Evolutionary conservation across 768 basidiomycete species (phyloP).

Genomic region (Agrocybe pediades): DNA sequence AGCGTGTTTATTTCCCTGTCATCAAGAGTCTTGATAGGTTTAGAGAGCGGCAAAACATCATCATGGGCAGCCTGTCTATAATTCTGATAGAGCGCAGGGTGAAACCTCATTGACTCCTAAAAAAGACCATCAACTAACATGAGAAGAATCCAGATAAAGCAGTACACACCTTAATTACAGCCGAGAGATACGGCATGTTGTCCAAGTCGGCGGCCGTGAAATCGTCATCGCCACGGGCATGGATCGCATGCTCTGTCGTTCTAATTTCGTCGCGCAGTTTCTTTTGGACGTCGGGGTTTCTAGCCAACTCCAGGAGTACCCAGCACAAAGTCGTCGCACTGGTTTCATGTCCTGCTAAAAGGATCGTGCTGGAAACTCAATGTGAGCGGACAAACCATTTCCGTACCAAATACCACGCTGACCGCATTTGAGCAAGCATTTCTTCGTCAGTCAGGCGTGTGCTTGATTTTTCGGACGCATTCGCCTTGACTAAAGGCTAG

Average conservation of each 20-base stretch:
- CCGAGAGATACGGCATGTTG: slow-evolving; percentile 47
- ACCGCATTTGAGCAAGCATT: slow-evolving; percentile 54
- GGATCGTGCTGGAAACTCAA: slow-evolving; percentile 38
- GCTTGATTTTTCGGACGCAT: slow-evolving; percentile 46
- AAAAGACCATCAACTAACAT: background rate
- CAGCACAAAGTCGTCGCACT: slow-evolving; percentile 60
- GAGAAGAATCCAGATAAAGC: background rate
- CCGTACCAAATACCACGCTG: slow-evolving; percentile 26
- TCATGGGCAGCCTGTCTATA: slow-evolving; percentile 52
- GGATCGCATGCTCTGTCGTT: slow-evolving; percentile 33
- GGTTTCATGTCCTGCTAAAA: slow-evolving; percentile 61
- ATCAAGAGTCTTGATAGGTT: slow-evolving; percentile 45
- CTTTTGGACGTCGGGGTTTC: slow-evolving; percentile 56
- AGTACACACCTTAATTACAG: slow-evolving; percentile 45
- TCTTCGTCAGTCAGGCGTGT: slow-evolving; percentile 49
- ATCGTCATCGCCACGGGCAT: slow-evolving; percentile 38
- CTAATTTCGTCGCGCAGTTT: slow-evolving; percentile 63
- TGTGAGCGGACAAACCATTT: background rate
- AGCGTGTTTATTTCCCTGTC: slow-evolving; percentile 46
- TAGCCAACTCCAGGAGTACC: slow-evolving; percentile 64
- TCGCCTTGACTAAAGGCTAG: slow-evolving; percentile 47
- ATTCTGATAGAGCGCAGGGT: slow-evolving; percentile 56
- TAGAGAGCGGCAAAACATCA: slow-evolving; percentile 60
- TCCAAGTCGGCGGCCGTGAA: slow-evolving; percentile 51
- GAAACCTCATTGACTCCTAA: slow-evolving; percentile 54